Evolutionary conservation across 139 green algal species (phyloP).

Genomic region (Asterochloris erici): DNA sequence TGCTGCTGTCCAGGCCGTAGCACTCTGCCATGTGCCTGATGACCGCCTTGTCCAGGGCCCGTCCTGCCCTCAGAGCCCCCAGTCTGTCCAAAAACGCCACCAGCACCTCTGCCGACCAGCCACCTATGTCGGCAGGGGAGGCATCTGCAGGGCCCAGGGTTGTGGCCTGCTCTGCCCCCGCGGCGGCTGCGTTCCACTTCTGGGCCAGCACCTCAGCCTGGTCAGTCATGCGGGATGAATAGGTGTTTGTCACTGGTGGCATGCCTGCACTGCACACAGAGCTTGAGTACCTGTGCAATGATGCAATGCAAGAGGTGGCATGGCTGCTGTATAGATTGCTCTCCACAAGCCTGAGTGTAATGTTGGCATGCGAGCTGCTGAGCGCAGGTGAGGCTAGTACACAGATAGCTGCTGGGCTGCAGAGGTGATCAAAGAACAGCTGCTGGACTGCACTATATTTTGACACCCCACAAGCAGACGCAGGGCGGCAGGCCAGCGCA

Average conservation of each 20-base stretch:
- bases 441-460: too few relatives aligned
- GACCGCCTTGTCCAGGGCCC: conserved; percentile 29
- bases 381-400: too few relatives aligned
- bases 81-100: conserved; percentile 74
- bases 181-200: conserved; percentile 59
- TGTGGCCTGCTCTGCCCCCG: conserved; percentile 19
- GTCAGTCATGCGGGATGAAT: conserved; percentile 61
- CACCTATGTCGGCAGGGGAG: conserved; percentile 47
- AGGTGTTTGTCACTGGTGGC: conserved; percentile 69
- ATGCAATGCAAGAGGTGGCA: background rate
- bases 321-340: too few relatives aligned
- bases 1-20: conserved; percentile 56
- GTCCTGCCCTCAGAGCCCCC: conserved; percentile 35
- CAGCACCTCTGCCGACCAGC: conserved; percentile 57
- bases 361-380: too few relatives aligned
- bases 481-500: too few relatives aligned
- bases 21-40: conserved; percentile 50
- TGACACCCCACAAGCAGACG: too few relatives aligned
- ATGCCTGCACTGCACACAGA: conserved; percentile 44
- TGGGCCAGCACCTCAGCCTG: conserved; percentile 60
- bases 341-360: too few relatives aligned
- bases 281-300: background rate
- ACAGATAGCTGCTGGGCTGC: too few relatives aligned
- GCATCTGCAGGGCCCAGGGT: background rate
- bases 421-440: too few relatives aligned